Conservation (phyloP, 768 basidiomycete genomes). For the Lactarius sp. region DNA sequence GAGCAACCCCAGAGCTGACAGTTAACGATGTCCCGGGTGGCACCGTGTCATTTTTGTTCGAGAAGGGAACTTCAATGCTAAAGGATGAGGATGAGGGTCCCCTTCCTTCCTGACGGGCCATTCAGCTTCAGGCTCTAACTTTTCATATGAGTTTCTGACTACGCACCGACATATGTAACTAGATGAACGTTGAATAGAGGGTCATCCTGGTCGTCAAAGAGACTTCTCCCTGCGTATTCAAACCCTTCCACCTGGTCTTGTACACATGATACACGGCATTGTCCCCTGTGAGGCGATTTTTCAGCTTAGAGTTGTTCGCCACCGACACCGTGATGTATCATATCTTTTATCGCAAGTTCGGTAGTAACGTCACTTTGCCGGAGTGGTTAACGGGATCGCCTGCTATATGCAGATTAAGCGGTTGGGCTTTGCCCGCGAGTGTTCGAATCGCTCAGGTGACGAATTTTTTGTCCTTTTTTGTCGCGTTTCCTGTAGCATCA, state of each 20-base stretch:
- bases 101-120: background rate
- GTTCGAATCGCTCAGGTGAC: slow-evolving; percentile 35
- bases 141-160: background rate
- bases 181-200: background rate
- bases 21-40: slow-evolving; percentile 56
- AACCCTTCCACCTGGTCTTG: background rate
- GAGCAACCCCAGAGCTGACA: slow-evolving; percentile 33
- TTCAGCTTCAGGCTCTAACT: background rate
- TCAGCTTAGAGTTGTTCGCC: background rate
- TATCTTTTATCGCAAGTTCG: background rate
- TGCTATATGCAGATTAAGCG: slow-evolving; percentile 34
- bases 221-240: background rate
- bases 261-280: background rate
- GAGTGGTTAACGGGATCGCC: slow-evolving; percentile 78
- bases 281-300: background rate
- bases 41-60: slow-evolving; percentile 72
- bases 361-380: slow-evolving; percentile 69
- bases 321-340: background rate
- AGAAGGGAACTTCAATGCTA: slow-evolving; percentile 78
- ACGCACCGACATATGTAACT: background rate
- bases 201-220: background rate
- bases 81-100: slow-evolving; percentile 50
- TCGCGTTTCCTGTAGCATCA: background rate
- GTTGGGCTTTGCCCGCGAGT: slow-evolving; percentile 34
- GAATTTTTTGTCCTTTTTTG: slow-evolving; percentile 16